Evolutionary conservation across 352 stramenopile genomes (phyloP), one percentile per base, ranked within the genome.

Genomic region (Blastocystis sp.): DNA sequence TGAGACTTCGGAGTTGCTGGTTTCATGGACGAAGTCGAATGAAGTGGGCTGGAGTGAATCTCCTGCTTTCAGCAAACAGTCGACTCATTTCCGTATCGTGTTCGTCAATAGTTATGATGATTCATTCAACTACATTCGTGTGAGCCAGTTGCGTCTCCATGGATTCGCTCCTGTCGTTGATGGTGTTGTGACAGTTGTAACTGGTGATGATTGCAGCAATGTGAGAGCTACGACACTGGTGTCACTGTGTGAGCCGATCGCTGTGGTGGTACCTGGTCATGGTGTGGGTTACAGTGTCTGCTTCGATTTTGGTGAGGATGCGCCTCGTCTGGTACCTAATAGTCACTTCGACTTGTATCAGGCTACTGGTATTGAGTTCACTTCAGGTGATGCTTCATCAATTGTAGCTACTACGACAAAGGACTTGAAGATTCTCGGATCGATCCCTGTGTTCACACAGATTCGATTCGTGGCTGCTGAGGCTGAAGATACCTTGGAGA

Each of bases 311-410:
- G 73, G 73, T 15, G 73, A 84, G 51, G 27, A 37, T 51, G 73
- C n/a, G 17, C n/a, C 73, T 27, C 44, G 73, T 51, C 73, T 84
- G 73, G 73, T 84, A 27, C 48, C 73, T 44, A 84, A 84, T 42
- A 84, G 73, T 44, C 73, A 84, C 73, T 84, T 84, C 73, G 53
- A 84, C 27, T 19, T 84, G 73, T 84, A 69, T 51, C 48, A 84
- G 42, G 73, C 53, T 54, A 84, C 73, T 33, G 73, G 53, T 37
- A 68, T 84, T 51, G 24, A 22, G 15, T 84, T 84, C 73, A 84
- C 73, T 4, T 54, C 73, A 33, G 73, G 73, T 27, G 73, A 84
- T 44, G 73, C 42, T 27, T 33, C 7, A 1, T 84, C 73, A 27
- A 84, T 84, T 30, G 73, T 84, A 27, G 73, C 53, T 33, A 51